Evolutionary conservation across 2,329 filamentous ascomycete species (phyloP).

Genomic region (Fonsecaea pugnacius): DNA sequence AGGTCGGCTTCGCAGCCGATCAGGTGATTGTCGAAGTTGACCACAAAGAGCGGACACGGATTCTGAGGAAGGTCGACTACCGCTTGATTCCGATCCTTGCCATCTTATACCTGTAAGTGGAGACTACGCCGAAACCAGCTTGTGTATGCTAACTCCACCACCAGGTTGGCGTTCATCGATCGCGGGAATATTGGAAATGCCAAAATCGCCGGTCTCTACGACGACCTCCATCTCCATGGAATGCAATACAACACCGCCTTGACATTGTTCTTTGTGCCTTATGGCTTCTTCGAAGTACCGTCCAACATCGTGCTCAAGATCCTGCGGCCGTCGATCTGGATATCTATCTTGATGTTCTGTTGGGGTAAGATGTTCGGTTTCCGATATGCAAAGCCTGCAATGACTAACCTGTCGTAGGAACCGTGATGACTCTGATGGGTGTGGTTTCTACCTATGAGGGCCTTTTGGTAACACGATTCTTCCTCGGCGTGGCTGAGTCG

Average conservation of each 20-base stretch:
- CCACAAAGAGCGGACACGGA: slow-evolving; percentile 24
- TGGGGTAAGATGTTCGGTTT: slow-evolving; percentile 35
- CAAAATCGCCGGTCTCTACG: slow-evolving; percentile 50
- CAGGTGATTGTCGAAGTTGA: slow-evolving; percentile 24
- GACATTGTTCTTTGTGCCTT: slow-evolving; percentile 37
- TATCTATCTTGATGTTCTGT: slow-evolving; percentile 28
- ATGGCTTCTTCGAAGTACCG: slow-evolving; percentile 46
- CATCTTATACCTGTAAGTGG: slow-evolving; percentile 50
- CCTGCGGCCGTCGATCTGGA: slow-evolving; percentile 32
- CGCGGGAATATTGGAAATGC: slow-evolving; percentile 55
- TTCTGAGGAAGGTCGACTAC: slow-evolving; percentile 52
- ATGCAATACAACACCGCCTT: slow-evolving; percentile 45
- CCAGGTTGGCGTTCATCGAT: slow-evolving; percentile 41
- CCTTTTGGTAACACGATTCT: slow-evolving; percentile 53
- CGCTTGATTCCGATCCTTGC: slow-evolving; percentile 51
- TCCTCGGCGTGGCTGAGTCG: slow-evolving; percentile 50
- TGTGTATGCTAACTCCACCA: background rate
- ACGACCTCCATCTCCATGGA: slow-evolving; percentile 49
- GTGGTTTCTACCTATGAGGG: slow-evolving; percentile 46
- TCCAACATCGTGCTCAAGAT: slow-evolving; percentile 55
- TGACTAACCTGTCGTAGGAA: slow-evolving; percentile 34
- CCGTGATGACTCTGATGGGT: slow-evolving; percentile 54
- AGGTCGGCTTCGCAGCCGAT: slow-evolving; percentile 18
- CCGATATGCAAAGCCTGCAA: background rate
- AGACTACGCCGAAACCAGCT: slow-evolving; percentile 9